Conservation (phyloP, 495 filamentous ascomycete species). For the Pseudomonodictys pantanalensis region DNA sequence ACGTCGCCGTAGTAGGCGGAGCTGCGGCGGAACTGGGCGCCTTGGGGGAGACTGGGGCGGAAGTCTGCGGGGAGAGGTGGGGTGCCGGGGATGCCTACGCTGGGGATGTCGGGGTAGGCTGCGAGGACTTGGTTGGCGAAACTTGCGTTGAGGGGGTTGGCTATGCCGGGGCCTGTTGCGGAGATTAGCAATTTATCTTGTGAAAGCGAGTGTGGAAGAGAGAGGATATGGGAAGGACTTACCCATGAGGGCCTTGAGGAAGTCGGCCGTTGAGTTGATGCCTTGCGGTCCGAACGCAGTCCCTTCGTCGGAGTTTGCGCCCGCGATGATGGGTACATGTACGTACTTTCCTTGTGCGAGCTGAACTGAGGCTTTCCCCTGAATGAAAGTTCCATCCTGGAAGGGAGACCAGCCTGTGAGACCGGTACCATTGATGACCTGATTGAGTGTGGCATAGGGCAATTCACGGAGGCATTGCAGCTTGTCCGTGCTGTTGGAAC, state of each 20-base stretch:
- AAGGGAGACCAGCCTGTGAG: constrained; percentile 38
- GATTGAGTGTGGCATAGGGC: constrained; percentile 56
- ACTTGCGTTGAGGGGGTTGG: constrained; percentile 27
- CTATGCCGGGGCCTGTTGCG: constrained; percentile 11
- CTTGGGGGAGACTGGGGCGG: constrained; percentile 39
- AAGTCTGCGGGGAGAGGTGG: constrained; percentile 11
- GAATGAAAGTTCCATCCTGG: constrained; percentile 53
- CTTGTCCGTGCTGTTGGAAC: constrained; percentile 38
- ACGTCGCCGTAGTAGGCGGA: constrained; percentile 55
- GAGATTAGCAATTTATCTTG: too few species aligned
- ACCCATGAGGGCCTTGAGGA: constrained; percentile 41
- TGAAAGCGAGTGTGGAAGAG: too few species aligned
- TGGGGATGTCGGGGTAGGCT: constrained; percentile 38
- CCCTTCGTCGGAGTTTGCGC: constrained; percentile 62
- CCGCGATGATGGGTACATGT: constrained; percentile 57
- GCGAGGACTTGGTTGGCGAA: constrained; percentile 45
- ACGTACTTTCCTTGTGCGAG: constrained; percentile 49
- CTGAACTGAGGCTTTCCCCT: constrained; percentile 36
- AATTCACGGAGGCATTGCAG: constrained; percentile 52
- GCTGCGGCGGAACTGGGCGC: constrained; percentile 54
- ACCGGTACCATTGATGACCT: constrained; percentile 50
- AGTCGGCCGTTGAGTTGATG: constrained; percentile 49
- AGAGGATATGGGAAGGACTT: too few species aligned
- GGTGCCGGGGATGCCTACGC: constrained; percentile 27
- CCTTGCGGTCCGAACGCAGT: constrained; percentile 52